Percentiles rank a stretch among this genome's conserved stretches.
Conservation (phyloP, 805 yeast genomes). For the Kodamaea restingae region DNA sequence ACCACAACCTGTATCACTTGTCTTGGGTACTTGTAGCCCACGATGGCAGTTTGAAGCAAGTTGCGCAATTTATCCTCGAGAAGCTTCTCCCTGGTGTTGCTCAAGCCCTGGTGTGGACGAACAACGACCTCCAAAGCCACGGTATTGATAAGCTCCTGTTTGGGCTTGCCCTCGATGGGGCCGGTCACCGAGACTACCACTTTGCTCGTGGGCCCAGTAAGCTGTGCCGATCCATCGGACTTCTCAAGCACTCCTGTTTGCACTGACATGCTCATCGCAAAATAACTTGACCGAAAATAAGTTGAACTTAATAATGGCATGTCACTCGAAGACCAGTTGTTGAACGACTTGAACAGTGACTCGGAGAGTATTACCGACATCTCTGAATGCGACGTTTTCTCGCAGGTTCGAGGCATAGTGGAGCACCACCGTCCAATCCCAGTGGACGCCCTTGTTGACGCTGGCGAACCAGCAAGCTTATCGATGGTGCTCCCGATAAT, state of each 20-base stretch:
- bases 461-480: constrained; percentile 17
- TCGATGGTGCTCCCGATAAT: constrained; percentile 22
- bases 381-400: constrained; percentile 3
- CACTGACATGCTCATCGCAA: neutral
- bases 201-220: constrained; percentile 47
- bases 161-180: constrained; percentile 77
- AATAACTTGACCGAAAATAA: neutral
- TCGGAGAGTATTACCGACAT: constrained; percentile 12
- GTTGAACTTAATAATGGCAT: neutral
- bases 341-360: constrained; percentile 40
- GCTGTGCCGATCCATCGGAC: constrained; percentile 79
- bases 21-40: constrained; percentile 69
- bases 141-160: constrained; percentile 79
- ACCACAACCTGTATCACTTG: constrained; percentile 49
- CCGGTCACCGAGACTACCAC: constrained; percentile 81
- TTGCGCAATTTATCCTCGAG: constrained; percentile 68
- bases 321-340: constrained; percentile 40
- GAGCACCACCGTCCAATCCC: neutral
- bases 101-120: constrained; percentile 72
- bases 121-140: constrained; percentile 76
- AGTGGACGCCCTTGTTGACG: constrained; percentile 1
- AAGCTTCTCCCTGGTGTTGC: constrained; percentile 70
- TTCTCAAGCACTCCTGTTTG: constrained; percentile 25
- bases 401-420: neutral
- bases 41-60: constrained; percentile 56